Percentiles rank a stretch among this genome's conserved stretches.
Evolutionary conservation across 345 rosid genomes (phyloP).

Genomic region (Euphorbia peplus): DNA sequence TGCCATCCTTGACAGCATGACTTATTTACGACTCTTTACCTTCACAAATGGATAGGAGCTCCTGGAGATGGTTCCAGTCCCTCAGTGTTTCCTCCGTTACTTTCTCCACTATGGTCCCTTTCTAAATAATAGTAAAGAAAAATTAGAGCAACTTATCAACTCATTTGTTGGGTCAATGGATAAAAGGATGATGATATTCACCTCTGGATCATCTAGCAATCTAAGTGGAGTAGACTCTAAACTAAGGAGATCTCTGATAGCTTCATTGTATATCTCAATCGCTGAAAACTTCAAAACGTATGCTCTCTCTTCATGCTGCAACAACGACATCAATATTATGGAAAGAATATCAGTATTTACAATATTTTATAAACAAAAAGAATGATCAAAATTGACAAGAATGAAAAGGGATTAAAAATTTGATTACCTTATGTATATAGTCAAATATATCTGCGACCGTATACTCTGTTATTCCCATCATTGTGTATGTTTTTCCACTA

Average conservation of each 20-base stretch:
- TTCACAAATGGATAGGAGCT: constrained; percentile 86
- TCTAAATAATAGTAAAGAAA: constrained; percentile 47
- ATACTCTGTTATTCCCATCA: constrained; percentile 88
- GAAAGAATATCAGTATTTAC: constrained; percentile 6
- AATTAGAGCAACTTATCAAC: constrained; percentile 19
- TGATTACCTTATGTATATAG: constrained; percentile 61
- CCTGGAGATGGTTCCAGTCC: constrained; percentile 83
- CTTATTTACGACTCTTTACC: constrained; percentile 40
- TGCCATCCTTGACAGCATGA: constrained; percentile 15
- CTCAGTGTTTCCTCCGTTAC: constrained; percentile 69
- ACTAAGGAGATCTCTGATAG: constrained; percentile 81
- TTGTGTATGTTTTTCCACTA: constrained; percentile 99
- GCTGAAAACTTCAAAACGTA: constrained; percentile 92
- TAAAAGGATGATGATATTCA: constrained; percentile 22
- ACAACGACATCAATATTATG: constrained; percentile 11
- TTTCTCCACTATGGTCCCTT: constrained; percentile 85
- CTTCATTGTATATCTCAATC: constrained; percentile 95
- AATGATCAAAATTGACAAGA: constrained; percentile 11
- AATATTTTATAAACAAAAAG: constrained; percentile 2
- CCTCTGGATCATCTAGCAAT: constrained; percentile 95
- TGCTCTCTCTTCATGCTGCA: constrained; percentile 92
- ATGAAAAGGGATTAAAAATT: constrained; percentile 19
- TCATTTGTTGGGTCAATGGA: neutral
- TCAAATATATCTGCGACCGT: constrained; percentile 89
- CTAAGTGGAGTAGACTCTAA: constrained; percentile 70